Evolutionary conservation across 148 eudicot genomes (phyloP).

Genomic region (Limonium bicolor): DNA sequence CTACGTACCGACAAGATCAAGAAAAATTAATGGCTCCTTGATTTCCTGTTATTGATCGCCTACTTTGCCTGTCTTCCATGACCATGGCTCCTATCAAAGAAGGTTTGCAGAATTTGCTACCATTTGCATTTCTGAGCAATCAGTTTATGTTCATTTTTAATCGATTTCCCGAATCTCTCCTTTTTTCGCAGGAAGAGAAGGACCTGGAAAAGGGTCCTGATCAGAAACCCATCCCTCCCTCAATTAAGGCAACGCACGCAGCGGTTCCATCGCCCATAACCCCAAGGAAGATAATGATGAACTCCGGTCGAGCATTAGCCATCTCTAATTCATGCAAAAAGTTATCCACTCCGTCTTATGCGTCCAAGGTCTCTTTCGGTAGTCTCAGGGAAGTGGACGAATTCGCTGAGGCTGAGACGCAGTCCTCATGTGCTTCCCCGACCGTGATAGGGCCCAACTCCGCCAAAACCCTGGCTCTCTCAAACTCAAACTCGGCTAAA

Average conservation of each 20-base stretch:
- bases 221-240: background rate
- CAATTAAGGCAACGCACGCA: background rate
- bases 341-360: background rate
- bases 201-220: constrained; percentile 3
- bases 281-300: constrained; percentile 1
- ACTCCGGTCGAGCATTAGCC: constrained; percentile 4
- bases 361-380: background rate
- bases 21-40: too few species aligned
- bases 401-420: background rate
- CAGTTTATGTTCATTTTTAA: background rate
- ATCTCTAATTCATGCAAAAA: background rate
- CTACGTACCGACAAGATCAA: too few species aligned
- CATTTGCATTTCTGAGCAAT: background rate
- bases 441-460: constrained; percentile 2
- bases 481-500: constrained; percentile 11
- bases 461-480: constrained; percentile 16
- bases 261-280: background rate
- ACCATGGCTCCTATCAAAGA: constrained; percentile 3
- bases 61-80: background rate
- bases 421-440: background rate
- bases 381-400: constrained; percentile 2
- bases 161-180: background rate
- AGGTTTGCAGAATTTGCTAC: background rate
- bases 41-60: background rate
- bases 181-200: background rate